Conservation (phyloP, 2,329 filamentous ascomycete genomes). For the Arthrobotrys megalospora region DNA sequence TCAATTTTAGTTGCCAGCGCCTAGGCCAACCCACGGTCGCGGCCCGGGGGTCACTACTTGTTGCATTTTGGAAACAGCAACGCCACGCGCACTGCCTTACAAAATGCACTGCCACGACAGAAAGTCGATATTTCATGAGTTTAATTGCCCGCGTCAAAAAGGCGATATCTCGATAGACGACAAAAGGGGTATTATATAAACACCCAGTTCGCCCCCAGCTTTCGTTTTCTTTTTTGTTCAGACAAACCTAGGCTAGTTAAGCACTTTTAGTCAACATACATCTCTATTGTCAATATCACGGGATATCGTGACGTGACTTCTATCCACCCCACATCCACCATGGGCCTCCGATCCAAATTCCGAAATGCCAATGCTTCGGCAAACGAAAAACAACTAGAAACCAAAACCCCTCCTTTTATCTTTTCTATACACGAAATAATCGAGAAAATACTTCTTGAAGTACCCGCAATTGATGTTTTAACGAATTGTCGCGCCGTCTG, state of each 20-base stretch:
- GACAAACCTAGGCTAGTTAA: no score
- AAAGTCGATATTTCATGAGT: background rate
- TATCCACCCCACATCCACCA: background rate
- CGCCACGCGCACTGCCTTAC: background rate
- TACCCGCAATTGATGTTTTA: constrained; percentile 33
- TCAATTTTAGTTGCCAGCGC: no score
- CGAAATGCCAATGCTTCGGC: background rate
- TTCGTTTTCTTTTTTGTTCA: background rate
- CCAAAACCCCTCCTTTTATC: constrained; percentile 3
- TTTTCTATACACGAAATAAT: constrained; percentile 33
- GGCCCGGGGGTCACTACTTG: no score
- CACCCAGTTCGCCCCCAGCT: background rate
- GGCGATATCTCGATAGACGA: background rate
- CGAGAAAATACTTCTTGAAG: constrained; percentile 26
- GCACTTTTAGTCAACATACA: no score
- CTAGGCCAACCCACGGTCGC: no score
- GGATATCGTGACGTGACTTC: background rate
- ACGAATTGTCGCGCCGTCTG: constrained; percentile 32
- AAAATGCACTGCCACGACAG: background rate
- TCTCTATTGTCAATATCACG: background rate
- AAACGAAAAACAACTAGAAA: background rate
- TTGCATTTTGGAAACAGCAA: background rate
- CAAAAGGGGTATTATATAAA: constrained; percentile 2
- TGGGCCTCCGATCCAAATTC: background rate
- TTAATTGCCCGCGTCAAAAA: background rate